Percentiles rank a stretch among this genome's conserved stretches.
phyloP scores from a whole-genome alignment of 176 grass and related monocot species.

The Bothriochloa decipiens region DNA sequence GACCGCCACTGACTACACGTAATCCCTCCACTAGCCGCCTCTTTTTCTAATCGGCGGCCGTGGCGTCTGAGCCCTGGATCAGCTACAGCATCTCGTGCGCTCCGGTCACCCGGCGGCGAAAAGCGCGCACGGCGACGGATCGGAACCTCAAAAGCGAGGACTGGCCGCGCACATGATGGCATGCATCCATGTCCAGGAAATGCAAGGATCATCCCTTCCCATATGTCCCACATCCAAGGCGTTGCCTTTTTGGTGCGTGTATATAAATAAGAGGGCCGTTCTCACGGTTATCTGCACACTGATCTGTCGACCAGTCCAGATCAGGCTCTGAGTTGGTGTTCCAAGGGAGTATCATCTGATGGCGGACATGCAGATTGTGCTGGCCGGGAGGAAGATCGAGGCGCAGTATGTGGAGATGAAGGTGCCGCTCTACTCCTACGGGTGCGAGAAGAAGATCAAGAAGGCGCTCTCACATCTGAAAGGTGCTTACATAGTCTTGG shows the following conservation, averaged over 20 bases:
- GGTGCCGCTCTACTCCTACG: slow-evolving; percentile 91
- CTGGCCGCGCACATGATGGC: neutral
- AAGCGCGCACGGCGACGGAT: slow-evolving; percentile 22
- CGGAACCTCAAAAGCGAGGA: slow-evolving; percentile 22
- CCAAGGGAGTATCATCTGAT: slow-evolving; percentile 24
- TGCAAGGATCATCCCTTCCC: slow-evolving; percentile 16
- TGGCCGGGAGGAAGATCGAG: slow-evolving; percentile 65
- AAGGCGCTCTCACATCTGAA: slow-evolving; percentile 70
- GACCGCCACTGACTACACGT: slow-evolving; percentile 42
- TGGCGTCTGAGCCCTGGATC: neutral
- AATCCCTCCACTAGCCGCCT: slow-evolving; percentile 25
- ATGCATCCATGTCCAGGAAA: slow-evolving; percentile 17
- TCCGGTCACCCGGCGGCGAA: neutral
- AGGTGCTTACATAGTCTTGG: slow-evolving; percentile 38
- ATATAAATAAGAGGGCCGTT: slow-evolving; percentile 17
- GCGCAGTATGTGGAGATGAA: slow-evolving; percentile 93
- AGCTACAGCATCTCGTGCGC: slow-evolving; percentile 17
- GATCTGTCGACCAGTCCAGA: neutral
- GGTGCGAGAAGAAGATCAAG: slow-evolving; percentile 95
- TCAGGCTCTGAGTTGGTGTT: slow-evolving; percentile 22
- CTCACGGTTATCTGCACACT: slow-evolving; percentile 16
- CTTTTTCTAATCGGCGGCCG: slow-evolving; percentile 26
- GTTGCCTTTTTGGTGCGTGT: slow-evolving; percentile 13
- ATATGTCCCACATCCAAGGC: neutral
- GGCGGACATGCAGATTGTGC: slow-evolving; percentile 82